phyloP scores from a whole-genome alignment of 108 stramenopile genomes.

The Pseudonitzschia delicatissima region DNA sequence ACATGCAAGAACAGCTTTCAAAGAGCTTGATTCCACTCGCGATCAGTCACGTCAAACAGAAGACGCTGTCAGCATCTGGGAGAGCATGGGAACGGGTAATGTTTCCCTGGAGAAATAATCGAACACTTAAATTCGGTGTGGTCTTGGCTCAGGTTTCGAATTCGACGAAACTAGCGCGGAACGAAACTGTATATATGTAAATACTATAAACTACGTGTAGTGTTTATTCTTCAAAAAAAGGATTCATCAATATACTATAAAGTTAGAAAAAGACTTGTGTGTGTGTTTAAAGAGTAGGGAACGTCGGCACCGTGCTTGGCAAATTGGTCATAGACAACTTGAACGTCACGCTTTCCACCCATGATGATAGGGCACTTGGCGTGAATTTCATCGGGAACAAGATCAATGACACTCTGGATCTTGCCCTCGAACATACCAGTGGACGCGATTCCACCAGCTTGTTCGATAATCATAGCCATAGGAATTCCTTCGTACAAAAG shows the following conservation, averaged over 20 bases:
- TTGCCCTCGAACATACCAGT: slow-evolving; percentile 93
- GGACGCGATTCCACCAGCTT: slow-evolving; percentile 96
- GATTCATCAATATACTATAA: no score
- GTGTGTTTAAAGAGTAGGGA: slow-evolving; percentile 62
- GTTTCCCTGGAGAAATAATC: slow-evolving; percentile 49
- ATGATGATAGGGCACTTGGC: slow-evolving; percentile 97
- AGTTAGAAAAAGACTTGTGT: no score
- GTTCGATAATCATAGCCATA: slow-evolving; percentile 98
- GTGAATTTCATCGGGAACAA: slow-evolving; percentile 90
- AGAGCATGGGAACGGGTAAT: slow-evolving; percentile 40
- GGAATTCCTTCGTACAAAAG: slow-evolving; percentile 99
- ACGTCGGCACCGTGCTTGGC: slow-evolving; percentile 62
- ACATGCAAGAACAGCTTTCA: slow-evolving; percentile 33
- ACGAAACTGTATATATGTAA: no score
- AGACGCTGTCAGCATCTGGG: slow-evolving; percentile 32
- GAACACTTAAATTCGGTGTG: no score
- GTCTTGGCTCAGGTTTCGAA: no score
- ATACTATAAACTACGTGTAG: no score
- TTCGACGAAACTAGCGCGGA: no score
- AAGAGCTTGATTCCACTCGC: neutral
- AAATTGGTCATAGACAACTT: slow-evolving; percentile 80
- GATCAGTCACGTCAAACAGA: neutral
- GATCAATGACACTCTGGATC: slow-evolving; percentile 88
- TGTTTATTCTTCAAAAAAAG: no score
- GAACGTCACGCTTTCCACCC: slow-evolving; percentile 90